Conservation (phyloP, 2,329 filamentous ascomycete genomes). For the Nectriaceae sp. region DNA sequence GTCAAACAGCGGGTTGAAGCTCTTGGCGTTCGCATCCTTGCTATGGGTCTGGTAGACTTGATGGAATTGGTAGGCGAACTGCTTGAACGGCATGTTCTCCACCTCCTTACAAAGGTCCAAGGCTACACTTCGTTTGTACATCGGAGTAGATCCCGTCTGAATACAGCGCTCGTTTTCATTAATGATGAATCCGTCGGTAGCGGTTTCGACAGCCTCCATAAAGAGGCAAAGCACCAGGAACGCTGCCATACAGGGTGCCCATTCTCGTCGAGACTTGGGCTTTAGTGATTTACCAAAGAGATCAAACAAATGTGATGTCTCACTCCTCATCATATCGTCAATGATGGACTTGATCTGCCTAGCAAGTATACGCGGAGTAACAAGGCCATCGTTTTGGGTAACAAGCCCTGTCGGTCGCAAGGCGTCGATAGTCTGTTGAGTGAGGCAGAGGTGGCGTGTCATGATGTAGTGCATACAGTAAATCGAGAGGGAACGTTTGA, state of each 20-base stretch:
- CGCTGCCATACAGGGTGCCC: conserved; percentile 58
- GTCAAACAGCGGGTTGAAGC: conserved; percentile 59
- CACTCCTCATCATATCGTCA: conserved; percentile 55
- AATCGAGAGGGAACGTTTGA: conserved; percentile 54
- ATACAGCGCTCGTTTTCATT: conserved; percentile 52
- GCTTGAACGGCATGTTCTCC: conserved; percentile 61
- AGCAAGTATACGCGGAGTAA: conserved; percentile 56
- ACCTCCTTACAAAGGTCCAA: conserved; percentile 51
- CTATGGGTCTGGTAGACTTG: conserved; percentile 60
- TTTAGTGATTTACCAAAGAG: conserved; percentile 56
- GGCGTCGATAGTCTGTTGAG: conserved; percentile 42
- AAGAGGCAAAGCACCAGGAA: conserved; percentile 60
- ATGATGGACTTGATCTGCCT: conserved; percentile 59
- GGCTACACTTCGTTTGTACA: conserved; percentile 45
- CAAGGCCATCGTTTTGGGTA: conserved; percentile 44
- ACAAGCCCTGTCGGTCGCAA: conserved; percentile 46
- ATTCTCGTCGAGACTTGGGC: conserved; percentile 53
- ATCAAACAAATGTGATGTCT: conserved; percentile 54
- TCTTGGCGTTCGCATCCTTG: conserved; percentile 47
- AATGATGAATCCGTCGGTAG: conserved; percentile 54
- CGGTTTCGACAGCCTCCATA: conserved; percentile 58
- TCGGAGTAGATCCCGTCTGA: conserved; percentile 38
- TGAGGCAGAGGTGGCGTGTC: conserved; percentile 56
- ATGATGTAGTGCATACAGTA: conserved; percentile 61
- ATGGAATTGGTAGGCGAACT: conserved; percentile 63